These are phyloP conservation scores for Taphrina pruni DNA, from an alignment of 1,139 yeast genomes.

Conservation along the genomic window DNA sequence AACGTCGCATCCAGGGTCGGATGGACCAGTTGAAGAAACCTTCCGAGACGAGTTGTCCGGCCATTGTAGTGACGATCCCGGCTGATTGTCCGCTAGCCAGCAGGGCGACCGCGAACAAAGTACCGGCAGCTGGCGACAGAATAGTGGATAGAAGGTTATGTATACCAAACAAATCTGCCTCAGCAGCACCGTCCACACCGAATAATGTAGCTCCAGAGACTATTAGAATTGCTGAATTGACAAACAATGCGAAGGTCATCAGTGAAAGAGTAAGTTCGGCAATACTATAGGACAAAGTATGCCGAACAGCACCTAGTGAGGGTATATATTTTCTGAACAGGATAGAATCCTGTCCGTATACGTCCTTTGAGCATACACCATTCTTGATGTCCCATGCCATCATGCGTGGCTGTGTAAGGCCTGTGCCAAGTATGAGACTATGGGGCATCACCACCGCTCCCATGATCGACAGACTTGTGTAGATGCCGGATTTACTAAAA, in stretches of 20 bases:
- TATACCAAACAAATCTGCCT: slow-evolving; percentile 86
- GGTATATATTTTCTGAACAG: slow-evolving; percentile 61
- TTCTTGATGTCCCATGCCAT: slow-evolving; percentile 74
- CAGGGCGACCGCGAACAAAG: slow-evolving; percentile 88
- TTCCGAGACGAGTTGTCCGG: slow-evolving; percentile 96
- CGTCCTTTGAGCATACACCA: slow-evolving; percentile 50
- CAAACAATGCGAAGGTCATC: slow-evolving; percentile 81
- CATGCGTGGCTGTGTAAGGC: slow-evolving; percentile 87
- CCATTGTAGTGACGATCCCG: slow-evolving; percentile 95
- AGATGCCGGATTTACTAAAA: slow-evolving; percentile 79
- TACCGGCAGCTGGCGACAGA: slow-evolving; percentile 88
- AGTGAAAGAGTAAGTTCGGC: slow-evolving; percentile 77
- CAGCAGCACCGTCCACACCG: slow-evolving; percentile 71
- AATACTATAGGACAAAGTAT: slow-evolving; percentile 72
- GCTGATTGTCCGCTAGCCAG: slow-evolving; percentile 97
- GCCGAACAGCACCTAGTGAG: slow-evolving; percentile 70
- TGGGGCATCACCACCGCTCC: slow-evolving; percentile 99
- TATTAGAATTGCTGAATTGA: slow-evolving; percentile 80
- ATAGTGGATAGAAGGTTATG: slow-evolving; percentile 73
- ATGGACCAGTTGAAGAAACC: slow-evolving; percentile 87
- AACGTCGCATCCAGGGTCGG: slow-evolving; percentile 83
- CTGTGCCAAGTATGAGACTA: slow-evolving; percentile 86
- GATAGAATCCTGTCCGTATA: slow-evolving; percentile 45
- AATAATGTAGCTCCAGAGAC: slow-evolving; percentile 84
- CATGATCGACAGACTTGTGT: slow-evolving; percentile 83